Conservation (phyloP, 345 rosid genomes). For the Bruguiera gymnorhiza region DNA sequence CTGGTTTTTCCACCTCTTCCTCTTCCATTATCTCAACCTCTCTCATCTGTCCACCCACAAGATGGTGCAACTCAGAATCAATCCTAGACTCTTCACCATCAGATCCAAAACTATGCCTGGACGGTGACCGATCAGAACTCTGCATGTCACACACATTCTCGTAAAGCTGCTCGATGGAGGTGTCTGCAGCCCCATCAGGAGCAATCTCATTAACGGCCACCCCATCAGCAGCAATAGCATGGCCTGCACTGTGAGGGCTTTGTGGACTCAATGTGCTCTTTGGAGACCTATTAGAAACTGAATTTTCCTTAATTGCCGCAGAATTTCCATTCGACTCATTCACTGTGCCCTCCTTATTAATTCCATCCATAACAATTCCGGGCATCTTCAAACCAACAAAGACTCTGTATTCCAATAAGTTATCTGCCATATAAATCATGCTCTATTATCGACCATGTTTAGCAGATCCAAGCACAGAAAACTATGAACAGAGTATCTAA, state of each 20-base stretch:
- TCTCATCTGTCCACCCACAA: conserved; percentile 33
- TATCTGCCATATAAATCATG: conserved; percentile 22
- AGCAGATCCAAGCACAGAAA: conserved; percentile 26
- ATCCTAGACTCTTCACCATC: conserved; percentile 35
- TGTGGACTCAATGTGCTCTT: conserved; percentile 23
- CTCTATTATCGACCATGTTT: conserved; percentile 21
- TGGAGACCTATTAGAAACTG: conserved; percentile 34
- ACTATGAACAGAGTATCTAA: conserved; percentile 6
- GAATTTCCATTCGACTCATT: conserved; percentile 37
- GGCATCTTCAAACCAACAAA: conserved; percentile 38
- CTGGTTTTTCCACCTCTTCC: conserved; percentile 44
- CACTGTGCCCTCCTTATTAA: conserved; percentile 31
- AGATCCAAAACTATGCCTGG: conserved; percentile 29
- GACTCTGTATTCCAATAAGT: conserved; percentile 18
- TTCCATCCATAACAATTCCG: conserved; percentile 53
- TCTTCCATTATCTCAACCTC: conserved; percentile 37
- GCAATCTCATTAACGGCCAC: conserved; percentile 12
- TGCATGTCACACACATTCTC: conserved; percentile 38
- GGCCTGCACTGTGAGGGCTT: conserved; percentile 25
- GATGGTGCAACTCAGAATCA: conserved; percentile 35
- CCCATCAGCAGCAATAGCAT: conserved; percentile 23
- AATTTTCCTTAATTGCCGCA: conserved; percentile 35
- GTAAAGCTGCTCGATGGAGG: conserved; percentile 36
- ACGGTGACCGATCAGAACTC: conserved; percentile 34
- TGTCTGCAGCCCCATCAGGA: conserved; percentile 17